These are phyloP conservation scores for Daedaleopsis sinensis DNA, from an alignment of 768 basidiomycete species.

Conservation along the genomic window DNA sequence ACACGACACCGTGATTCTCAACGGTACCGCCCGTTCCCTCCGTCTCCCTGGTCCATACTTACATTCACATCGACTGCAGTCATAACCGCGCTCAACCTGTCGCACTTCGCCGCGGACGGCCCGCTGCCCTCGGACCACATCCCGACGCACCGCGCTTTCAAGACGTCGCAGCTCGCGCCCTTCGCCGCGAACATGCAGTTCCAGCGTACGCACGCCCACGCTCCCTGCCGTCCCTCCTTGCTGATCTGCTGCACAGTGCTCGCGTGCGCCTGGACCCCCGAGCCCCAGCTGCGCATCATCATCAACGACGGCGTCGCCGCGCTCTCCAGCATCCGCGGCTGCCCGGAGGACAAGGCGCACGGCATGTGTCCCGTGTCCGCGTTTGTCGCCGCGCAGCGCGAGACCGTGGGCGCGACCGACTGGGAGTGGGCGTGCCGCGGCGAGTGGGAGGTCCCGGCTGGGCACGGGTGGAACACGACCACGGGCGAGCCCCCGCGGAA, in stretches of 20 bases:
- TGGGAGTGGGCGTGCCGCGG: constrained; percentile 77
- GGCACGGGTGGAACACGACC: constrained; percentile 68
- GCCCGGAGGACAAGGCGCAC: constrained; percentile 58
- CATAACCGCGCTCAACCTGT: constrained; percentile 47
- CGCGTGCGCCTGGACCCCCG: constrained; percentile 28
- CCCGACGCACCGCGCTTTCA: constrained; percentile 36
- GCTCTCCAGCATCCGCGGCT: constrained; percentile 46
- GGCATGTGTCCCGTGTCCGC: constrained; percentile 75
- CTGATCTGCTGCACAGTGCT: constrained; percentile 26
- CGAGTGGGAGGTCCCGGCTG: constrained; percentile 70
- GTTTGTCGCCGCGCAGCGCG: constrained; percentile 70
- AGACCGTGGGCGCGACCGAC: constrained; percentile 64
- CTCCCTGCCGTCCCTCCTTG: background rate
- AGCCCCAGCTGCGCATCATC: constrained; percentile 40
- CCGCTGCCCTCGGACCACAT: constrained; percentile 44
- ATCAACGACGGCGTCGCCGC: constrained; percentile 53
- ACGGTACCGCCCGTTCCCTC: constrained; percentile 27
- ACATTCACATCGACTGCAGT: constrained; percentile 23
- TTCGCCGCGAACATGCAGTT: constrained; percentile 61
- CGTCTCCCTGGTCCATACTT: background rate
- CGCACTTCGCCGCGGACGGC: constrained; percentile 40
- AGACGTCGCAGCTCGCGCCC: constrained; percentile 53
- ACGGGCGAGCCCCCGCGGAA: constrained; percentile 57
- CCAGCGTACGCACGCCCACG: constrained; percentile 57
- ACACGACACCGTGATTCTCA: constrained; percentile 48